A percentile compares a stretch with the other conserved stretches of the same genome.
Evolutionary conservation across 106 monocot genomes (phyloP).

Genomic region (Phalaenopsis aphrodite): DNA sequence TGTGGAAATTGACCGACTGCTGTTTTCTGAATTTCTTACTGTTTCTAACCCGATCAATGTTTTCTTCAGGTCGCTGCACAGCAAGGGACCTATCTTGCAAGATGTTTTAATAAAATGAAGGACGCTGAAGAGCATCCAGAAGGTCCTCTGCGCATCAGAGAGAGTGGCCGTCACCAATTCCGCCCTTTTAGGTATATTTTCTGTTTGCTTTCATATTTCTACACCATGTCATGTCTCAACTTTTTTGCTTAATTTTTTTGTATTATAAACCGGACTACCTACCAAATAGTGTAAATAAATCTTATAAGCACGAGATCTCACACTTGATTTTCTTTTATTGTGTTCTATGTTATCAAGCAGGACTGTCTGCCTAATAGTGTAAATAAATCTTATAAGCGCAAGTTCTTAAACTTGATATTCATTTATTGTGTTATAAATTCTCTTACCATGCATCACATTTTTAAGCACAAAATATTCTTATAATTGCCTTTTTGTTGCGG

Average conservation of each 20-base stretch:
- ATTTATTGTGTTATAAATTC: not conserved
- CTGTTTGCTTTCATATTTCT: not conserved
- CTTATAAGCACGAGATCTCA: too few relatives aligned
- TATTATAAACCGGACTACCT: not conserved
- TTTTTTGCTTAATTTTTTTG: not conserved
- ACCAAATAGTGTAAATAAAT: too few relatives aligned
- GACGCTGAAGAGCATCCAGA: slow-evolving; percentile 28
- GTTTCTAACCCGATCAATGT: not conserved
- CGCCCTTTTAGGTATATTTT: slow-evolving; percentile 35
- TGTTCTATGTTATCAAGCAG: not conserved
- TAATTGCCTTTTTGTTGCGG: too few relatives aligned
- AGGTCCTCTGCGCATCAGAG: slow-evolving; percentile 42
- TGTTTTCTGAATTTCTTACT: not conserved
- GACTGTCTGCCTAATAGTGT: too few relatives aligned
- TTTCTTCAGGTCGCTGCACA: slow-evolving; percentile 48
- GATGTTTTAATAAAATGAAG: slow-evolving; percentile 50
- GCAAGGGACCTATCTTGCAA: slow-evolving; percentile 58
- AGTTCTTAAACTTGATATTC: too few relatives aligned
- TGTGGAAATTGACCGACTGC: not conserved
- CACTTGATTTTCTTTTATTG: too few relatives aligned
- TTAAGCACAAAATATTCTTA: too few relatives aligned
- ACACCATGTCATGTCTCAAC: not conserved
- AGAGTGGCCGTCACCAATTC: slow-evolving; percentile 44
- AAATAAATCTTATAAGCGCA: too few relatives aligned
- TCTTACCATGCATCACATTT: not conserved